phyloP scores from a whole-genome alignment of 2,329 filamentous ascomycete genomes.

The Exophiala phaeomuriformis region DNA sequence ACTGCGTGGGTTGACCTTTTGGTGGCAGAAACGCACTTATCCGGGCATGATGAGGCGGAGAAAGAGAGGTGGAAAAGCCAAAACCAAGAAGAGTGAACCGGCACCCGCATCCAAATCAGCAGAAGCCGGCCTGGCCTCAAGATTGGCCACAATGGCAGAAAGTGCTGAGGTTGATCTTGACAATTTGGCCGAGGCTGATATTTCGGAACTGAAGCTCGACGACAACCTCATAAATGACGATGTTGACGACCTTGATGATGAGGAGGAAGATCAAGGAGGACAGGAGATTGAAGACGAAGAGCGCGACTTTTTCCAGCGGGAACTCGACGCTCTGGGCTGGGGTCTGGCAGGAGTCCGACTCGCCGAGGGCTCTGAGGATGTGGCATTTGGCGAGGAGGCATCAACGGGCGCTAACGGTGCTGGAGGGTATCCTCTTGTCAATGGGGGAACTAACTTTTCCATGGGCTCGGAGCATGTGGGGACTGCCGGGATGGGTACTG shows the following conservation, averaged over 20 bases:
- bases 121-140: constrained; percentile 5
- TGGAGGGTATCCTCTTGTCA: constrained; percentile 5
- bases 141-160: constrained; percentile 34
- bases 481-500: neutral
- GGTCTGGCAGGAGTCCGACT: constrained; percentile 31
- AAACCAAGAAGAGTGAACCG: constrained; percentile 2
- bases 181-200: constrained; percentile 1
- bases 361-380: constrained; percentile 24
- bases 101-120: neutral
- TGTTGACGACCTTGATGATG: constrained; percentile 1
- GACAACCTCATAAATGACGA: neutral
- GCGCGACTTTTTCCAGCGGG: constrained; percentile 70
- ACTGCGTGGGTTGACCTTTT: constrained; percentile 80
- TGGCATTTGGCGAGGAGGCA: constrained; percentile 27
- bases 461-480: neutral
- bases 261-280: constrained; percentile 33
- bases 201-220: neutral
- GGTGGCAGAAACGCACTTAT: constrained; percentile 81
- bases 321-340: constrained; percentile 64
- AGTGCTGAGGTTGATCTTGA: constrained; percentile 4
- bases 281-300: constrained; percentile 59
- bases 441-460: neutral
- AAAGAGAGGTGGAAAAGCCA: constrained; percentile 1
- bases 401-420: constrained; percentile 8
- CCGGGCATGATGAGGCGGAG: constrained; percentile 64